These are phyloP conservation scores for Kodamaea sp. DNA, from an alignment of 1,139 yeast species.

Conservation along the genomic window DNA sequence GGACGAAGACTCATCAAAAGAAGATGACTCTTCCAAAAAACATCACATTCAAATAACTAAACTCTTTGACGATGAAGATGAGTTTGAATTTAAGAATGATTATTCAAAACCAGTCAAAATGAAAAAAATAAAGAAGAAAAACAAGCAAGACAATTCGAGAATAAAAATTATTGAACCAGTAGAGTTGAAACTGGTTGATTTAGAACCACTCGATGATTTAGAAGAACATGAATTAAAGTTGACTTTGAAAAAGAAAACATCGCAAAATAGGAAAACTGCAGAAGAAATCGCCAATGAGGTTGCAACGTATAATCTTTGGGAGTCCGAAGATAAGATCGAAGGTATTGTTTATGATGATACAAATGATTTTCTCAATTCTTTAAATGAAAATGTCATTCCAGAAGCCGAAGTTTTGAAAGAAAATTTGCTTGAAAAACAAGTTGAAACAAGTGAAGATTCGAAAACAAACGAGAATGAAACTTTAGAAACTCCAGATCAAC, in stretches of 20 bases:
- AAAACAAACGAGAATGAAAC: slow-evolving; percentile 1
- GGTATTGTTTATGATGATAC: slow-evolving; percentile 55
- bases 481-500: slow-evolving; percentile 12
- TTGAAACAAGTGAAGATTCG: slow-evolving; percentile 4
- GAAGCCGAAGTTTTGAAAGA: no score
- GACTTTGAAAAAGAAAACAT: slow-evolving; percentile 12
- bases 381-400: slow-evolving; percentile 15
- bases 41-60: slow-evolving; percentile 7
- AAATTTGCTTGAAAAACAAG: no score
- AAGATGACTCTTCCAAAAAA: slow-evolving; percentile 3
- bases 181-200: slow-evolving; percentile 22
- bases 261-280: slow-evolving; percentile 23
- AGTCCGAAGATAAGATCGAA: slow-evolving; percentile 28
- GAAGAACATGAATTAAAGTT: slow-evolving; percentile 45
- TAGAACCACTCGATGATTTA: slow-evolving; percentile 24
- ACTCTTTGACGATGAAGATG: slow-evolving; percentile 28
- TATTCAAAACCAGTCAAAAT: slow-evolving; percentile 40
- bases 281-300: slow-evolving; percentile 50
- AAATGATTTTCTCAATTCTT: slow-evolving; percentile 49
- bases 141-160: slow-evolving; percentile 9
- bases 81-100: slow-evolving; percentile 13
- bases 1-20: slow-evolving; percentile 16
- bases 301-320: slow-evolving; percentile 26
- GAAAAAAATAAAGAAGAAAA: slow-evolving; percentile 24
- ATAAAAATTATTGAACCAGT: slow-evolving; percentile 27